Base-by-base conservation (phyloP, 2,329 filamentous ascomycete genomes). In the Trichoderma sp. region DNA sequence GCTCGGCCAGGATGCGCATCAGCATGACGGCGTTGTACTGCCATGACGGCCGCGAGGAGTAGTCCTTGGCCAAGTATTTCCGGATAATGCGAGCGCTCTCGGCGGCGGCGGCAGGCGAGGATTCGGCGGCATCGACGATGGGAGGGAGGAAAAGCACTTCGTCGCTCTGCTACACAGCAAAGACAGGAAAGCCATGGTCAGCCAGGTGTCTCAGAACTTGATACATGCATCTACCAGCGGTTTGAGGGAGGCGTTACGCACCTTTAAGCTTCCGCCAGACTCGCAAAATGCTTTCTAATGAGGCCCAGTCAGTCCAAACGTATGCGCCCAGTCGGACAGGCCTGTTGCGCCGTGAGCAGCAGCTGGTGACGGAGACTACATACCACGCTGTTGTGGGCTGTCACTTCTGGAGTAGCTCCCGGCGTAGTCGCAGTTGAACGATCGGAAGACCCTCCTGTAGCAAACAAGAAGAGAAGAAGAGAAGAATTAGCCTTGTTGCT, bases 1-100 rank as follows among this genome's bases (percentile, higher is more conserved):
- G 97, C 79, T 98, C 94, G 74, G 90, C 86, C 72, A 99, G 83
- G 76, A 99, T 99, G 71, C 95, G 91, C 73, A 96, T 85, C 68
- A 99, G 87, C 96, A 98, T 98, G 76, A 98, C 89, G 71, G 93
- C 91, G 81, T 98, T 97, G 85, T 97, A 98, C 80, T 98, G 95
- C 73, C 90, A 89, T 74, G 91, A 89, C 11, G 92, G 84, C 56
- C 83, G 83, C 30, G 80, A 77, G 74, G 80, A 88, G 80, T 92
- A 89, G 56, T 94, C 91, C 73, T 89, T 90, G 74, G 88, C 86
- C 70, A 99, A 83, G 78, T 90, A 95, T 79, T 93, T 94, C 77
- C 93, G 91, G 76, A 98, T 93, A 72, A 91, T 84, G 72, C 87
- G 83, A 60, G 94, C 93, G 74, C 92, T 93, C 75, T 94, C 91